Percentiles rank a stretch among this genome's conserved stretches.
Evolutionary conservation across 148 eudicot genomes (phyloP).

Genomic region (Silene latifolia): DNA sequence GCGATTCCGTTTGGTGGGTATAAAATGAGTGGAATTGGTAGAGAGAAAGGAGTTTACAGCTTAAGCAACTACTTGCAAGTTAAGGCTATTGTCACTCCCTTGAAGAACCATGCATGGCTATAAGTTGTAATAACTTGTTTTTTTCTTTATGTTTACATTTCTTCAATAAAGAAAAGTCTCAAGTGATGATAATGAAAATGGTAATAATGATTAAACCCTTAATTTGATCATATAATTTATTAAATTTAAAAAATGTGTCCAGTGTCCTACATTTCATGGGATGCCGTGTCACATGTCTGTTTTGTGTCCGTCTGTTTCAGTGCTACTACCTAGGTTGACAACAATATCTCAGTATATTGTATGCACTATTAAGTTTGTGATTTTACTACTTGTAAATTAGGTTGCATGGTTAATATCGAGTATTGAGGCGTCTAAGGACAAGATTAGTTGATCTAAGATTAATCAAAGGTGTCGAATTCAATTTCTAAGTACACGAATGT

Average conservation of each 20-base stretch:
- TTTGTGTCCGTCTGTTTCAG: not conserved
- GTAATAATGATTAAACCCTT: not conserved
- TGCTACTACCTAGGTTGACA: too few relatives aligned
- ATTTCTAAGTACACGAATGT: too few relatives aligned
- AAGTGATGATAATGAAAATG: not conserved
- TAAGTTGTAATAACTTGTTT: constrained; percentile 11
- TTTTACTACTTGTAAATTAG: too few relatives aligned
- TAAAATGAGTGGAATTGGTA: constrained; percentile 78
- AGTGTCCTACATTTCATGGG: too few relatives aligned
- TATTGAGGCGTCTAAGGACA: too few relatives aligned
- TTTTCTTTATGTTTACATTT: not conserved
- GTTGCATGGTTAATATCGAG: too few relatives aligned
- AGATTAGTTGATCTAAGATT: too few relatives aligned
- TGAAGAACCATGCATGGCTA: constrained; percentile 64
- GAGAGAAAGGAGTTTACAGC: constrained; percentile 65
- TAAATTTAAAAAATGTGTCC: too few relatives aligned
- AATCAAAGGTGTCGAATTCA: too few relatives aligned
- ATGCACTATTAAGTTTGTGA: too few relatives aligned
- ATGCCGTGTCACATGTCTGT: too few relatives aligned
- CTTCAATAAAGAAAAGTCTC: constrained; percentile 12
- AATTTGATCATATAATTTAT: not conserved
- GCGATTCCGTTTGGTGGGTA: constrained; percentile 75
- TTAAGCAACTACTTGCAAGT: constrained; percentile 68
- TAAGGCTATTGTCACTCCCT: constrained; percentile 65
- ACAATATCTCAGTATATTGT: too few relatives aligned